Conservation (phyloP, 495 filamentous ascomycete genomes). For the Xylaria intraflava region DNA sequence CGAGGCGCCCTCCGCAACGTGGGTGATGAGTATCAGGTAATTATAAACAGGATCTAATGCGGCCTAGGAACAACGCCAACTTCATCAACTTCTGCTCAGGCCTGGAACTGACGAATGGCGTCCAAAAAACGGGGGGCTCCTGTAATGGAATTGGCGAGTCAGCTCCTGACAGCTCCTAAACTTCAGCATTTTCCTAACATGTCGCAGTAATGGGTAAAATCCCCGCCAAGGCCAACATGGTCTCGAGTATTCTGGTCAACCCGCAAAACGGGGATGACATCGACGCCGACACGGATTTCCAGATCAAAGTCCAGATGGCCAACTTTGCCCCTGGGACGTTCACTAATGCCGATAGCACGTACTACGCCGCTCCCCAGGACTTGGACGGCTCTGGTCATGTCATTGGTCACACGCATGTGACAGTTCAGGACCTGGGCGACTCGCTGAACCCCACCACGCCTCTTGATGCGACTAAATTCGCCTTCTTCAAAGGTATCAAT, state of each 20-base stretch:
- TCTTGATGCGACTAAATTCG: conserved; percentile 53
- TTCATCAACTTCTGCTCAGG: conserved; percentile 67
- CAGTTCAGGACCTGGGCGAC: conserved; percentile 55
- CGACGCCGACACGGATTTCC: conserved; percentile 46
- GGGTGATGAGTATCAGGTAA: conserved; percentile 17
- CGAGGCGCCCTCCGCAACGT: conserved; percentile 52
- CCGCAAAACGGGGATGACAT: conserved; percentile 47
- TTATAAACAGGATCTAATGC: conserved; percentile 7
- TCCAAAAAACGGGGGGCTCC: conserved; percentile 57
- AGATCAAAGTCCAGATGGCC: conserved; percentile 50
- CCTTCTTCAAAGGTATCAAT: conserved; percentile 75
- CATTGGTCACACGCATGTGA: conserved; percentile 68
- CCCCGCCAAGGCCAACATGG: conserved; percentile 55
- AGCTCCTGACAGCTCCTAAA: background rate
- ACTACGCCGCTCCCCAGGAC: conserved; percentile 63
- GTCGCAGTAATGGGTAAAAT: conserved; percentile 62
- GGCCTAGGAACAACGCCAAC: conserved; percentile 45
- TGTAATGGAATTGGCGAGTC: conserved; percentile 66
- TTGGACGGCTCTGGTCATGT: conserved; percentile 48
- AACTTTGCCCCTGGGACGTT: conserved; percentile 61
- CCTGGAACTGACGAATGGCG: conserved; percentile 62
- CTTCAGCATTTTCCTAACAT: conserved; percentile 15
- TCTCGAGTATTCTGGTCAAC: conserved; percentile 56
- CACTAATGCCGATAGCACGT: conserved; percentile 56
- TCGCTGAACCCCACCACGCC: conserved; percentile 44